phyloP scores from a whole-genome alignment of 78 protist species.

The Dictyostelium capitatum region DNA sequence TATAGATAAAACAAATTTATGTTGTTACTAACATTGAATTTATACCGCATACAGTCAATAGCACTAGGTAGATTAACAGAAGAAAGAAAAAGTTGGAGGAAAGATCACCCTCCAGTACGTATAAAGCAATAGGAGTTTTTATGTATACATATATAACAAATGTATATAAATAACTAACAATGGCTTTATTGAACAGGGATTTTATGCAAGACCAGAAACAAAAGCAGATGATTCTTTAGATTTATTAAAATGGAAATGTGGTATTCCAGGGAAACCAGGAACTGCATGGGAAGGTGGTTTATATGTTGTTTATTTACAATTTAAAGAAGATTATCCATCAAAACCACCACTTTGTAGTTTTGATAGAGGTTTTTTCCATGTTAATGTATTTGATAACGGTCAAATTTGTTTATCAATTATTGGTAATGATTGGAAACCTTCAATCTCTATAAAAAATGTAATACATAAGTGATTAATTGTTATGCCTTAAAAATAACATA shows the following conservation, averaged over 20 bases:
- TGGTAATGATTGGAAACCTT: constrained; percentile 97
- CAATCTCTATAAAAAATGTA: constrained; percentile 93
- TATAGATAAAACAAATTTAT: background rate
- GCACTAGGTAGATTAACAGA: constrained; percentile 89
- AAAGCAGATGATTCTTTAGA: constrained; percentile 84
- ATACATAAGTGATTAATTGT: background rate
- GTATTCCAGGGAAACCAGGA: constrained; percentile 93
- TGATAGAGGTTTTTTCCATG: constrained; percentile 74
- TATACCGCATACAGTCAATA: background rate
- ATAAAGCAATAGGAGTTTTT: too few species aligned
- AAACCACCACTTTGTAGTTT: constrained; percentile 93
- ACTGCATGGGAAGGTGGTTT: constrained; percentile 96
- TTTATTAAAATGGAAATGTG: constrained; percentile 90
- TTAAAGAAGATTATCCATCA: constrained; percentile 95
- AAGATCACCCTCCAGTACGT: constrained; percentile 95
- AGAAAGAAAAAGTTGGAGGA: constrained; percentile 95
- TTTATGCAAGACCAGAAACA: constrained; percentile 79
- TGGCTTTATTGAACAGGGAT: constrained; percentile 80
- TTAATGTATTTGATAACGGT: constrained; percentile 93
- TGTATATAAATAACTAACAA: background rate
- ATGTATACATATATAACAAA: background rate
- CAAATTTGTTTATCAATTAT: constrained; percentile 96
- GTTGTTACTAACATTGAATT: too few species aligned
- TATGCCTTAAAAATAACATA: background rate
- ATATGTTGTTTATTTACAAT: constrained; percentile 85